phyloP scores from a whole-genome alignment of 2,329 filamentous ascomycete genomes.

The Tolypocladium album region DNA sequence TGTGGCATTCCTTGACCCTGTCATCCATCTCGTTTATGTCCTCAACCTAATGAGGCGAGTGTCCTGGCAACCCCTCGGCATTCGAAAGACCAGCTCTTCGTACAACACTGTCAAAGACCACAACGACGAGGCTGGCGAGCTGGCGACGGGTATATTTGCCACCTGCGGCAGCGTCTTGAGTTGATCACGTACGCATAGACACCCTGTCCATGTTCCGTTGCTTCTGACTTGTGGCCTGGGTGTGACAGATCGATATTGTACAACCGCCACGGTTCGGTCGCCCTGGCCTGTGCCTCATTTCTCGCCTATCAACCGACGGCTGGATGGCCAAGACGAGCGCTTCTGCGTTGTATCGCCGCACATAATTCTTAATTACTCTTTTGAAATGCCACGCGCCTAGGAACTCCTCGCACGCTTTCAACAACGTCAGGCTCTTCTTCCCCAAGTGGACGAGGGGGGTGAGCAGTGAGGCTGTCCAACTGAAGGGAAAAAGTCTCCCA shows the following conservation, averaged over 20 bases:
- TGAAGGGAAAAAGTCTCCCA: neutral
- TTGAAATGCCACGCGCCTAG: neutral
- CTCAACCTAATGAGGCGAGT: neutral
- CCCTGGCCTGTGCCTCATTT: neutral
- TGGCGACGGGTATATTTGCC: neutral
- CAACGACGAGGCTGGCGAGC: neutral
- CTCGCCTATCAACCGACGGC: neutral
- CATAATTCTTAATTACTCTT: neutral
- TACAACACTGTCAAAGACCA: neutral
- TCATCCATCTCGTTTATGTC: neutral
- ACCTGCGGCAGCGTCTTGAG: neutral
- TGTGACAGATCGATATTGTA: slow-evolving; percentile 10
- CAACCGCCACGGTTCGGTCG: slow-evolving; percentile 4
- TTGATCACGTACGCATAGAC: neutral
- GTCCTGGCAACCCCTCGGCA: neutral
- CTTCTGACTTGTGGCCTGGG: slow-evolving; percentile 2
- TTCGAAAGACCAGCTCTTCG: neutral
- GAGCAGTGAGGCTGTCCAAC: neutral
- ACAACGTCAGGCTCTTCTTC: neutral
- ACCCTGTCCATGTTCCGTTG: neutral
- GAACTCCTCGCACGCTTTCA: neutral
- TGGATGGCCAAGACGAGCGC: neutral
- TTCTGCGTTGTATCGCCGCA: slow-evolving; percentile 1
- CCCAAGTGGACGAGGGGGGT: neutral
- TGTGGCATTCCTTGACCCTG: neutral